Conservation (phyloP, 257 asterid genomes). For the Catharanthus roseus region DNA sequence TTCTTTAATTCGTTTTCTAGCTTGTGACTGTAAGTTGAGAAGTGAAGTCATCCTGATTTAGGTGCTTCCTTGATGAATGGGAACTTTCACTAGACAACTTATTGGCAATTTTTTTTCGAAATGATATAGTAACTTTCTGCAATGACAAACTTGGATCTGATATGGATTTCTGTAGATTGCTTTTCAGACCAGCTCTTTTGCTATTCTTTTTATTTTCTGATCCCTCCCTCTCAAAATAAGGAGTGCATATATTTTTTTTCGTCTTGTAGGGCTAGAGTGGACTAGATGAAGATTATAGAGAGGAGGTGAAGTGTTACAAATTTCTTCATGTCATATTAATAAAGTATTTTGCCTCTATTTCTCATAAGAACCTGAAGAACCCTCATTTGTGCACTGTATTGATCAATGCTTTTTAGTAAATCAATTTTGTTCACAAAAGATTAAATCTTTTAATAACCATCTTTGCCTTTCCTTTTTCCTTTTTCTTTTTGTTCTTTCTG, state of each 20-base stretch:
- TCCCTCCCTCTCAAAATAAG: constrained; percentile 33
- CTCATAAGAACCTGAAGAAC: neutral
- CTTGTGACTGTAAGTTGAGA: neutral
- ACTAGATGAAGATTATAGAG: constrained; percentile 56
- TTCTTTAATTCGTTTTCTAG: neutral
- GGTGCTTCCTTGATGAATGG: constrained; percentile 1
- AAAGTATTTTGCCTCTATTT: neutral
- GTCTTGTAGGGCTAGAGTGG: constrained; percentile 61
- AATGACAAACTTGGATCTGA: neutral
- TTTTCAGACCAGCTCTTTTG: neutral
- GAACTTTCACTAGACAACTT: neutral
- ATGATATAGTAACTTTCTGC: neutral
- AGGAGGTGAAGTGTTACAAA: constrained; percentile 39
- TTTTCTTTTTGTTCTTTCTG: neutral
- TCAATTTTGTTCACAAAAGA: neutral
- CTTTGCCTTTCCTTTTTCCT: neutral
- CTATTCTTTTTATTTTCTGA: constrained; percentile 12
- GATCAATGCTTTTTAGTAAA: neutral
- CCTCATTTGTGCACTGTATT: neutral
- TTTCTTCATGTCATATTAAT: constrained; percentile 16
- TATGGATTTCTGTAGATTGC: constrained; percentile 5
- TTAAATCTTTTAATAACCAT: too few relatives aligned
- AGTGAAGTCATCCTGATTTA: neutral
- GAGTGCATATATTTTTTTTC: constrained; percentile 31
- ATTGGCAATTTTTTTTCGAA: neutral